Conservation (phyloP, 805 yeast species). For the Yarrowia sp. region DNA sequence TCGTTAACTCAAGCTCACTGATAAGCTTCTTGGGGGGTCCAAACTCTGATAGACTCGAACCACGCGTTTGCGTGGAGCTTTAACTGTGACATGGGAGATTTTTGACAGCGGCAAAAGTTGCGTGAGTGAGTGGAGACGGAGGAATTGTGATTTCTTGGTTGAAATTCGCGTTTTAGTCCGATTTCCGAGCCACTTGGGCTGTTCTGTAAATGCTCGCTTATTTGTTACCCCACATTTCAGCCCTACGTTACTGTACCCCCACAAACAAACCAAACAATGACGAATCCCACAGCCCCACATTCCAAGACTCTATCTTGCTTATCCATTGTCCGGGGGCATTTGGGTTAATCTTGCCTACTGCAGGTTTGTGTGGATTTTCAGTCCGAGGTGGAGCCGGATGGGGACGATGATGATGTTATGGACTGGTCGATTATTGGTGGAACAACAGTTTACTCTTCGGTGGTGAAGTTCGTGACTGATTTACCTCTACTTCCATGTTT, state of each 20-base stretch:
- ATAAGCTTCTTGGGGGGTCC: constrained; percentile 14
- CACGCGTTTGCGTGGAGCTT: too few species aligned
- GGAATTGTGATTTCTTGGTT: too few species aligned
- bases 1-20: neutral
- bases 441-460: too few species aligned
- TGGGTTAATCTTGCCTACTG: constrained; percentile 5
- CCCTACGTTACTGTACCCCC: neutral
- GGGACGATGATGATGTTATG: too few species aligned
- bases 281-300: neutral
- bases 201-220: too few species aligned
- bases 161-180: too few species aligned
- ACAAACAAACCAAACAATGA: neutral
- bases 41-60: constrained; percentile 6
- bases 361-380: neutral
- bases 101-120: neutral
- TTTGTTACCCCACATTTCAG: constrained; percentile 1
- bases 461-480: too few species aligned
- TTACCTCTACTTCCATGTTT: too few species aligned
- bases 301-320: constrained; percentile 10
- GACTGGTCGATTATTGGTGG: too few species aligned
- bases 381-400: neutral
- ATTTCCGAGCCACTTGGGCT: too few species aligned
- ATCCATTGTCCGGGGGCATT: neutral
- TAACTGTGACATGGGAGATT: neutral
- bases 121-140: neutral